Conservation (phyloP, 129 eudicot species). For the Lactuca saligna region DNA sequence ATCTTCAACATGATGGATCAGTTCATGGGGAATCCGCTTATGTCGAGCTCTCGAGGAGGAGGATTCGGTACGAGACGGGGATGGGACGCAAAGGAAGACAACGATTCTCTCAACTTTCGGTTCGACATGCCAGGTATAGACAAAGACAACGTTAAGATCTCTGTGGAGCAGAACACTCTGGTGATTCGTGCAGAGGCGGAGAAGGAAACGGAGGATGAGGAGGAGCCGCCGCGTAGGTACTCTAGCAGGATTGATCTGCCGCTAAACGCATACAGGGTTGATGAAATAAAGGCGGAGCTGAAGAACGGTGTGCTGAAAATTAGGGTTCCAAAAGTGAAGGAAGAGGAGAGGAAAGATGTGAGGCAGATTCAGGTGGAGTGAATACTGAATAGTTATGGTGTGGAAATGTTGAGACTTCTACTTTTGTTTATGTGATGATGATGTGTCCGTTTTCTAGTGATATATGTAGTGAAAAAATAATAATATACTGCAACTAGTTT, state of each 20-base stretch:
- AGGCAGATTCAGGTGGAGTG: conserved; percentile 24
- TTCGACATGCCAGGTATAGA: conserved; percentile 79
- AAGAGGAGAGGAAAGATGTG: conserved; percentile 61
- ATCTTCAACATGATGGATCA: conserved; percentile 68
- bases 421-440: no score
- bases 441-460: no score
- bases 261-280: conserved; percentile 36
- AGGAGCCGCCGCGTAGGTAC: conserved; percentile 45
- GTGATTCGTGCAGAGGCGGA: conserved; percentile 52
- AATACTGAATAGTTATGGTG: not conserved
- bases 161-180: conserved; percentile 54
- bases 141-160: conserved; percentile 66
- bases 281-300: conserved; percentile 71
- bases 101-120: conserved; percentile 34
- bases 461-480: no score
- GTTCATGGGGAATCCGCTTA: conserved; percentile 41
- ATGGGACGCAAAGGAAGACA: conserved; percentile 62
- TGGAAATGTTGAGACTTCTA: no score
- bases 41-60: conserved; percentile 25
- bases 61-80: conserved; percentile 37
- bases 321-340: conserved; percentile 57
- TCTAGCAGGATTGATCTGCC: conserved; percentile 56
- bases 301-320: conserved; percentile 71
- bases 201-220: conserved; percentile 40
- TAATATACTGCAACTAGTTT: no score